Evolutionary conservation across 2,329 filamentous ascomycete species (phyloP).

Genomic region (Diatrype stigma): DNA sequence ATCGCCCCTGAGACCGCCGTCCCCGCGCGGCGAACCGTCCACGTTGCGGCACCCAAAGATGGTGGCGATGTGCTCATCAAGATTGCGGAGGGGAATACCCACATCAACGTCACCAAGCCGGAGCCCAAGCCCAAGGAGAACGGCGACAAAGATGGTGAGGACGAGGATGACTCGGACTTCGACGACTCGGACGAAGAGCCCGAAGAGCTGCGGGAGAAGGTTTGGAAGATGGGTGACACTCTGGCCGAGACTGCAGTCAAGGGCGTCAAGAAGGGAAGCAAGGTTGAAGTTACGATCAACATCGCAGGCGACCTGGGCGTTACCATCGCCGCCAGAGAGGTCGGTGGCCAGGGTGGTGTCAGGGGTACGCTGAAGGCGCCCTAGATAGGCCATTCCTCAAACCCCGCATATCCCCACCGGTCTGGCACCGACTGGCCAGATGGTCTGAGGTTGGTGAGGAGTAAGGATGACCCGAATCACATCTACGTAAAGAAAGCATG

Average conservation of each 20-base stretch:
- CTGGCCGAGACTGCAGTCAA: constrained; percentile 84
- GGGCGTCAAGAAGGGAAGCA: constrained; percentile 79
- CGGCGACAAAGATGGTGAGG: constrained; percentile 48
- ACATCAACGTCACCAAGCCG: constrained; percentile 91
- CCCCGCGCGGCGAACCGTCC: constrained; percentile 79
- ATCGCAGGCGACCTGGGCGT: constrained; percentile 75
- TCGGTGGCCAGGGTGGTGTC: constrained; percentile 82
- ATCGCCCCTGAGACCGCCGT: constrained; percentile 84
- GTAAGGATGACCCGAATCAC: too few species aligned
- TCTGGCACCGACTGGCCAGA: background rate
- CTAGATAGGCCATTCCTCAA: constrained; percentile 8
- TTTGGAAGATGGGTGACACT: constrained; percentile 81
- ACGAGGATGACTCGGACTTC: constrained; percentile 62
- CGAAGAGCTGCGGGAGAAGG: constrained; percentile 82
- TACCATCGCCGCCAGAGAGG: constrained; percentile 76
- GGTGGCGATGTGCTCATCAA: constrained; percentile 87
- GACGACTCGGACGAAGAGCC: constrained; percentile 67
- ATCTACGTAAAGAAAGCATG: too few species aligned
- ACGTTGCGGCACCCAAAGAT: constrained; percentile 69
- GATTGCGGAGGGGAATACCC: constrained; percentile 80
- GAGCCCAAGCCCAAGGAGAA: constrained; percentile 71
- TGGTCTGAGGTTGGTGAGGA: too few species aligned
- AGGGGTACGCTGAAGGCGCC: constrained; percentile 51
- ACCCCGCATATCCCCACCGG: background rate
- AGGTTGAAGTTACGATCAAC: constrained; percentile 92